A percentile compares a stretch with the other conserved stretches of the same genome.
Evolutionary conservation across 768 basidiomycete genomes (phyloP).

Genomic region (Termitomyces sp.): DNA sequence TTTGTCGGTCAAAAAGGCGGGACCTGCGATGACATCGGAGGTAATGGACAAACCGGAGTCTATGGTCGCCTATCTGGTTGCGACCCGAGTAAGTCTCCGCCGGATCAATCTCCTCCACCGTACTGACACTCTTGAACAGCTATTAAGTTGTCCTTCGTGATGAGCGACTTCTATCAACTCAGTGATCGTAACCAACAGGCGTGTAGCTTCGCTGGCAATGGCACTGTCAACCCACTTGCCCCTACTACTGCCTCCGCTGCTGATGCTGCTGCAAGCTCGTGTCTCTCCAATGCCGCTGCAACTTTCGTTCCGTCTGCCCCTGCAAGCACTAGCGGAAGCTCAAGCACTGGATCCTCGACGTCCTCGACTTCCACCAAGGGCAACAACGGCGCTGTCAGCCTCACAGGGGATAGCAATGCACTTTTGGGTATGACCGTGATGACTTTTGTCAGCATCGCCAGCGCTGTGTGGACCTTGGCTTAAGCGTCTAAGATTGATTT

Average conservation of each 20-base stretch:
- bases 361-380: slow-evolving; percentile 18
- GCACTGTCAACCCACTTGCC: slow-evolving; percentile 62
- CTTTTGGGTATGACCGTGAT: slow-evolving; percentile 37
- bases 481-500: slow-evolving; percentile 18
- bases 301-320: slow-evolving; percentile 61
- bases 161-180: slow-evolving; percentile 74
- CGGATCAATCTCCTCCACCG: slow-evolving; percentile 3
- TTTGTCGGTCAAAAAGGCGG: slow-evolving; percentile 61
- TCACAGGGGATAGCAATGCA: slow-evolving; percentile 27
- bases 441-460: slow-evolving; percentile 34
- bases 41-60: slow-evolving; percentile 67
- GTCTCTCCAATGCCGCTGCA: slow-evolving; percentile 60
- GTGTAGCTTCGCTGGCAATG: slow-evolving; percentile 86
- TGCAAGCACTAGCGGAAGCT: slow-evolving; percentile 24
- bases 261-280: slow-evolving; percentile 60
- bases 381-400: slow-evolving; percentile 21
- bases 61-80: slow-evolving; percentile 81
- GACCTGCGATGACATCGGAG: slow-evolving; percentile 68
- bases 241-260: slow-evolving; percentile 49
- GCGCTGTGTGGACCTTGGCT: slow-evolving; percentile 44
- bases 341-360: slow-evolving; percentile 18
- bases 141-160: slow-evolving; percentile 78
- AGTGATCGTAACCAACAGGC: slow-evolving; percentile 56
- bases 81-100: slow-evolving; percentile 61
- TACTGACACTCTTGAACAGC: slow-evolving; percentile 37